These are phyloP conservation scores for Musa beccarii DNA, from an alignment of 176 grass and related monocot species.

Conservation along the genomic window DNA sequence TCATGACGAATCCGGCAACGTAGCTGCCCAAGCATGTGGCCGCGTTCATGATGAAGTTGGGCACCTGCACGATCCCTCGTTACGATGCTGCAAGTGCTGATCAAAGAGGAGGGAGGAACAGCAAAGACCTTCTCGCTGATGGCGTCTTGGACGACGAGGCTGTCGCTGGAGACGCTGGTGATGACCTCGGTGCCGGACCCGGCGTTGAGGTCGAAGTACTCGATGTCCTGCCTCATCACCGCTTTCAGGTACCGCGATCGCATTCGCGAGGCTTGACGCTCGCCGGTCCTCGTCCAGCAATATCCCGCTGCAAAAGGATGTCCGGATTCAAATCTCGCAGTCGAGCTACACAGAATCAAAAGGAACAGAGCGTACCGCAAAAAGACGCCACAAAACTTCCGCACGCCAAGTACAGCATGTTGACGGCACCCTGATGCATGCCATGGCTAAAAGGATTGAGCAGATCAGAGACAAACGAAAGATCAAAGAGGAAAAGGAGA, in stretches of 20 bases:
- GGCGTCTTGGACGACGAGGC: conserved; percentile 46
- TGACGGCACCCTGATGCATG: background rate
- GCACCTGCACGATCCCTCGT: conserved; percentile 20
- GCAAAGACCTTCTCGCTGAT: conserved; percentile 41
- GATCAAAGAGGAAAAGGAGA: background rate
- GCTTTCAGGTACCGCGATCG: conserved; percentile 44
- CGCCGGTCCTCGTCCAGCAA: conserved; percentile 41
- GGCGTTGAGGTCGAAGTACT: conserved; percentile 43
- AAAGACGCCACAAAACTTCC: background rate
- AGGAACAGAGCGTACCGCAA: background rate
- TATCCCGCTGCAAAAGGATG: conserved; percentile 24
- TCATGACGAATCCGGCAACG: conserved; percentile 29
- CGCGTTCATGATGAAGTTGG: conserved; percentile 33
- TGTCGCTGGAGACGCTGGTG: conserved; percentile 54
- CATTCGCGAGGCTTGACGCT: conserved; percentile 48
- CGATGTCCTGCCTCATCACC: conserved; percentile 36
- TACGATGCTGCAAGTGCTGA: too few relatives aligned
- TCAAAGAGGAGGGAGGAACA: background rate
- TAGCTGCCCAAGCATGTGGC: conserved; percentile 32
- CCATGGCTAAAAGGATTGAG: background rate
- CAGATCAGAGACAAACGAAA: background rate
- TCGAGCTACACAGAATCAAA: background rate
- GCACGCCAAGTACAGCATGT: conserved; percentile 1
- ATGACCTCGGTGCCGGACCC: conserved; percentile 34
- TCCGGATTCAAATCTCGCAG: background rate